A percentile compares a stretch with the other conserved stretches of the same genome.
Evolutionary conservation across 257 asterid species (phyloP).

Genomic region (Solanum commersonii): DNA sequence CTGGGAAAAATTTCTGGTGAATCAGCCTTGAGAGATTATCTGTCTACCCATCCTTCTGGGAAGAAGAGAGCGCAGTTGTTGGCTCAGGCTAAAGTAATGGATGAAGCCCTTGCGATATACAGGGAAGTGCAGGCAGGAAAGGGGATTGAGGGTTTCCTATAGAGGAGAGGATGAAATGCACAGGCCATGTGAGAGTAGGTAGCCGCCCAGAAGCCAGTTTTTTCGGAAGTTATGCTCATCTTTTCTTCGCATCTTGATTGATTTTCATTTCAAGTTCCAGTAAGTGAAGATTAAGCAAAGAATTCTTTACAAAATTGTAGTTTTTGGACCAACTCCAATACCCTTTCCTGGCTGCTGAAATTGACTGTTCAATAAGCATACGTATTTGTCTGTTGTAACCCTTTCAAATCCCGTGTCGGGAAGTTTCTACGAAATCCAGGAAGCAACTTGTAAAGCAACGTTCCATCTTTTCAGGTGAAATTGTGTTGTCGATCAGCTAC

Average conservation of each 20-base stretch:
- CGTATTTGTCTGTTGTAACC: not conserved
- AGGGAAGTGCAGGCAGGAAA: constrained; percentile 48
- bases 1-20: constrained; percentile 51
- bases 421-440: not conserved
- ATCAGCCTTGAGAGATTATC: constrained; percentile 45
- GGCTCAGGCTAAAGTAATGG: constrained; percentile 83
- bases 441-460: not conserved
- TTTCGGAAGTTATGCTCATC: not conserved
- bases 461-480: not conserved
- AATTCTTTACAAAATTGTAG: not conserved
- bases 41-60: constrained; percentile 93
- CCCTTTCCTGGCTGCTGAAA: not conserved
- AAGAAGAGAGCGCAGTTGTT: constrained; percentile 66
- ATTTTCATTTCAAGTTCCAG: not conserved
- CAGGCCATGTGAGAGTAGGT: not conserved
- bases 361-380: not conserved
- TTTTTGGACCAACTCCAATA: not conserved
- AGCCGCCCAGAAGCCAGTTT: not conserved
- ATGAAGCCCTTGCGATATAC: constrained; percentile 62
- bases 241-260: not conserved
- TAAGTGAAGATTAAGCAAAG: not conserved
- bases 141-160: constrained; percentile 66
- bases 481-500: not conserved
- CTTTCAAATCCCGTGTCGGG: not conserved
- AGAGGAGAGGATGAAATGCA: constrained; percentile 1